Evolutionary conservation across 2,329 filamentous ascomycete genomes (phyloP).

Genomic region (Elsinoe necatrix): DNA sequence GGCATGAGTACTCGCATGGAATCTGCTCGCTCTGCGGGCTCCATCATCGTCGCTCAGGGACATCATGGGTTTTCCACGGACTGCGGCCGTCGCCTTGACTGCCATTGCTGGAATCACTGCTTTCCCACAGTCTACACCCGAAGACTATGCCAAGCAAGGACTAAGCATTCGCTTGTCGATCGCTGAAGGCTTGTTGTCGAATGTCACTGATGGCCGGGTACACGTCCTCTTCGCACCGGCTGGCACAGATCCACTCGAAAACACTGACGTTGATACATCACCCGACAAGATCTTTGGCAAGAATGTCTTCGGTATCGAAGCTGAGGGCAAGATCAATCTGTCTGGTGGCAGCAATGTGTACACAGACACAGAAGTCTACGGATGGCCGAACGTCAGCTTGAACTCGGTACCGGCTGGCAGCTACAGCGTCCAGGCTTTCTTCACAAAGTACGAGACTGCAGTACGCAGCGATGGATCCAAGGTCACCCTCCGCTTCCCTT

Average conservation of each 20-base stretch:
- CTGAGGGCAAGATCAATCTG: constrained; percentile 21
- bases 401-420: constrained; percentile 26
- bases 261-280: constrained; percentile 31
- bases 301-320: constrained; percentile 28
- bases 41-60: not conserved
- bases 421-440: constrained; percentile 31
- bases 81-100: not conserved
- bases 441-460: constrained; percentile 31
- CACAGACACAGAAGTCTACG: constrained; percentile 27
- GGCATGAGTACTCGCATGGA: not conserved
- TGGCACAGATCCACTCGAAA: constrained; percentile 29
- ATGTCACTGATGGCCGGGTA: constrained; percentile 27
- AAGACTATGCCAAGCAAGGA: constrained; percentile 10
- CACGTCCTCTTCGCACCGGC: constrained; percentile 30
- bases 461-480: constrained; percentile 31
- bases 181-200: constrained; percentile 24
- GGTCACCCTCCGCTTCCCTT: constrained; percentile 31
- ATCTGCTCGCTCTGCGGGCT: not conserved
- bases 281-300: constrained; percentile 32
- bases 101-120: not conserved
- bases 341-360: constrained; percentile 25
- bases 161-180: constrained; percentile 25
- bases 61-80: not conserved
- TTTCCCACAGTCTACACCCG: not conserved
- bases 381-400: constrained; percentile 30